Evolutionary conservation across 2,329 filamentous ascomycete species (phyloP), one percentile per base, ranked within the genome.

Genomic region (Colletotrichum truncatum): DNA sequence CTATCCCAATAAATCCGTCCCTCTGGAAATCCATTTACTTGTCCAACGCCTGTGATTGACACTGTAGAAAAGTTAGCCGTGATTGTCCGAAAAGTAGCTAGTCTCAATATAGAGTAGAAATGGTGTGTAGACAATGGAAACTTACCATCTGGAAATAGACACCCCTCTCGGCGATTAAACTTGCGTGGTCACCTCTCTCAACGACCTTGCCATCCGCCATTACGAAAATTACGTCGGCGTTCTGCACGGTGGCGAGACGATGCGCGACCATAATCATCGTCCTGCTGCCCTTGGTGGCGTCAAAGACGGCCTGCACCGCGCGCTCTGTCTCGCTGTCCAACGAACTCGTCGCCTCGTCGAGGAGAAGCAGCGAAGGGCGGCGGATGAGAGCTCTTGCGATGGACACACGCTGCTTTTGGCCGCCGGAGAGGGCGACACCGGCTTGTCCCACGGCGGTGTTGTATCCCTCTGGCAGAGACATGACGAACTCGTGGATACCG

Each of bases 401-500:
- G 3, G 84, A 81, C 14, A 88, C 73, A 4, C 86, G 80, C 73
- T 89, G 86, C 28, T 84, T 83, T 72, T 88, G 86, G 1, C 86
- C 86, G 23, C 86, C 86, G 0, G 81, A 85, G 4, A 88, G 38
- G 2, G 64, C 53, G 10, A 66, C 59, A 6, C 59, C 64, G 2
- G 59, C 38, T n/a, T 57, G 49, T 23, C 64, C 64, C 12, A 66
- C 64, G 6, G 39, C 34, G 2, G 64, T 66, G 38, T 64, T 64
- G 76, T 94, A 95, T 1, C 91, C 90, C 0, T 84, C 77, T 7
- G 91, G 86, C 0, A 97, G 83, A 8, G 86, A 88, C 25, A 77
- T 74, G 65, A 96, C 86, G 75, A 94, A 95, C 1, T 91, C 87
- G 70, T 92, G 85, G 66, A 94, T 90, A 0, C 89, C 87, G 1